Percentiles rank a stretch among this genome's conserved stretches.
These are phyloP conservation scores for Colletotrichum camelliae DNA, from an alignment of 2,329 filamentous ascomycete genomes.

Conservation along the genomic window DNA sequence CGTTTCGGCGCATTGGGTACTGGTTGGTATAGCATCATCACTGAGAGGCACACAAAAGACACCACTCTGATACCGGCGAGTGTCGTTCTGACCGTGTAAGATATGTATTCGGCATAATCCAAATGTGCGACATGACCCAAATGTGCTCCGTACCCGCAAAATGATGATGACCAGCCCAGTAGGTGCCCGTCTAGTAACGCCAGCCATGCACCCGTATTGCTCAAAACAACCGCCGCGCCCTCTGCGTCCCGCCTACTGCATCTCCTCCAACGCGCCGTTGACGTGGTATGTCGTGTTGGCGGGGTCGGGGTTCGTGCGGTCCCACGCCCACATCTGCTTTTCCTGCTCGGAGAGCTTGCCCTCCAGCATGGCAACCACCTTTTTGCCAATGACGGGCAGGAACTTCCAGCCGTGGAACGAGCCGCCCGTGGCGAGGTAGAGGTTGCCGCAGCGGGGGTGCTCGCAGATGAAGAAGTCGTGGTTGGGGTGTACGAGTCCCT, in stretches of 20 bases:
- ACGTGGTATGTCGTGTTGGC: slow-evolving; percentile 48
- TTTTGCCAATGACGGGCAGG: slow-evolving; percentile 65
- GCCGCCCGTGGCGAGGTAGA: slow-evolving; percentile 67
- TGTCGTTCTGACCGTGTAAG: background rate
- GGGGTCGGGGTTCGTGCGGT: slow-evolving; percentile 45
- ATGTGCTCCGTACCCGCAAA: background rate
- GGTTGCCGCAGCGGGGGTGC: slow-evolving; percentile 50
- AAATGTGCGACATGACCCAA: background rate
- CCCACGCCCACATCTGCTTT: slow-evolving; percentile 50
- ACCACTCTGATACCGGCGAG: slow-evolving; percentile 1
- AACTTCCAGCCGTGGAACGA: slow-evolving; percentile 73
- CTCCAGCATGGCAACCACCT: slow-evolving; percentile 56
- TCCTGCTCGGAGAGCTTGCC: slow-evolving; percentile 42
- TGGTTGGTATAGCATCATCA: background rate
- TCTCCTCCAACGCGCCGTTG: slow-evolving; percentile 43
- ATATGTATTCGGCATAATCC: background rate
- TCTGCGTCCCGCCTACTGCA: slow-evolving; percentile 5
- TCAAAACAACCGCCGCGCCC: background rate
- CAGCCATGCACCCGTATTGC: background rate
- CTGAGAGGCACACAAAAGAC: background rate
- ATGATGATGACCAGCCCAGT: background rate
- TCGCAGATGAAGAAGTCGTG: slow-evolving; percentile 68
- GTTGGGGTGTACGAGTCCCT: slow-evolving; percentile 67
- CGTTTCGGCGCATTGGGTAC: background rate
- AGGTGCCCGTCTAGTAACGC: background rate